A percentile compares a stretch with the other conserved stretches of the same genome.
These are phyloP conservation scores for Somion occarium DNA, from an alignment of 1,284 basidiomycete genomes.

Conservation along the genomic window DNA sequence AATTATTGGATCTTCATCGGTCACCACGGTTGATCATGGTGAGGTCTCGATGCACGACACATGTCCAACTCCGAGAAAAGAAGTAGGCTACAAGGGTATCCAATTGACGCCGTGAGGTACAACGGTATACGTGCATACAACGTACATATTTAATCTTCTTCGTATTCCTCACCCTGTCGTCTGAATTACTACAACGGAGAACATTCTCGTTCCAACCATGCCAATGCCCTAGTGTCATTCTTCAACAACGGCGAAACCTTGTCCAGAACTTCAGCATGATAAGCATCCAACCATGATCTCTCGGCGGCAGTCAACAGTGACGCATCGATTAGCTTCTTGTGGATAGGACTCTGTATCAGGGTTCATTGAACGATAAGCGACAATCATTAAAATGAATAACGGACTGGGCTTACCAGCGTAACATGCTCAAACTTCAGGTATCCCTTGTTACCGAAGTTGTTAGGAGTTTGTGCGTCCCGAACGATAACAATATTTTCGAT, in stretches of 20 bases:
- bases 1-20: no score
- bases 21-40: no score
- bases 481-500: slow-evolving; percentile 90
- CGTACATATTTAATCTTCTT: no score
- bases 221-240: slow-evolving; percentile 67
- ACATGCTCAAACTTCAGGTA: slow-evolving; percentile 83
- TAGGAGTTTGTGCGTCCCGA: slow-evolving; percentile 62
- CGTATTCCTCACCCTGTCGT: no score
- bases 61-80: no score
- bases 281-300: slow-evolving; percentile 79
- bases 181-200: slow-evolving; percentile 39
- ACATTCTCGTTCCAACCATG: slow-evolving; percentile 77
- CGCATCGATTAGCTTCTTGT: slow-evolving; percentile 76
- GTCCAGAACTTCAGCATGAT: slow-evolving; percentile 74
- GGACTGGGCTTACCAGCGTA: slow-evolving; percentile 64
- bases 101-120: no score
- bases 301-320: slow-evolving; percentile 65
- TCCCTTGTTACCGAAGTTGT: slow-evolving; percentile 84
- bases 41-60: no score
- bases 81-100: no score
- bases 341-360: slow-evolving; percentile 73
- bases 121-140: no score
- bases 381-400: slow-evolving; percentile 6
- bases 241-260: slow-evolving; percentile 77
- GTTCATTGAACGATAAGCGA: no score